Evolutionary conservation across 768 basidiomycete genomes (phyloP), one percentile per base, ranked within the genome.

Genomic region (Panellus pusillus): DNA sequence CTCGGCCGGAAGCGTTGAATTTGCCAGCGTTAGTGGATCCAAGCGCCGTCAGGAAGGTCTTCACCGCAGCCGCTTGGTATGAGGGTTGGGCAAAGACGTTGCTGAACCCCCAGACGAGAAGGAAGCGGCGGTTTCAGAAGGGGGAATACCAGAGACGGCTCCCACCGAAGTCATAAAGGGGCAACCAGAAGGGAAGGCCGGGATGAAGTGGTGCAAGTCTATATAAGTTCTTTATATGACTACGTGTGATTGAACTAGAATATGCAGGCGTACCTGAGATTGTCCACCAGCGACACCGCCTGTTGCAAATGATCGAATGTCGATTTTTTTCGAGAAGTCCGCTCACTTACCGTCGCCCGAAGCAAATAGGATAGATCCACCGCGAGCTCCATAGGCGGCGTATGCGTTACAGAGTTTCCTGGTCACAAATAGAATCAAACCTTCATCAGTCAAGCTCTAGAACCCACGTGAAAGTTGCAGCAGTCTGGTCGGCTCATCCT

Each of bases 401-500:
- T 40, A 40, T 8, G 39, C 39, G 17, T 40, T 40, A 15, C 39
- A 40, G 11, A 40, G 39, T 20, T 40, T 40, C 19, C 32, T 35
- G 32, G 32, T 14, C 32, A 11, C 14, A 35, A 35, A 35, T 35
- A 35, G 2, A 35, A 35, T 35, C 32, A 9, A 35, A 4, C 3
- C 11, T 14, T 14, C 3, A 35, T 24, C 24, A 24, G 24, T 24
- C 32, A 8, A 35, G 14, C 9, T 35, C 32, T 14, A 35, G 6
- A 24, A 35, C 32, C 14, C 14, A 35, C 32, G 39, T 40, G 39
- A 40, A 40, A 15, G 39, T 40, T 11, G 39, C 39, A 20, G 39
- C 39, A 40, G 39, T 40, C 39, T 40, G 39, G 47, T 40, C 47
- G 29, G 38, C 19, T 50, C 48, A 14, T 50, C 17, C 31, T 42